These are phyloP conservation scores for Yamadazyma membranifaciens DNA, from an alignment of 1,139 yeast species.

Conservation along the genomic window DNA sequence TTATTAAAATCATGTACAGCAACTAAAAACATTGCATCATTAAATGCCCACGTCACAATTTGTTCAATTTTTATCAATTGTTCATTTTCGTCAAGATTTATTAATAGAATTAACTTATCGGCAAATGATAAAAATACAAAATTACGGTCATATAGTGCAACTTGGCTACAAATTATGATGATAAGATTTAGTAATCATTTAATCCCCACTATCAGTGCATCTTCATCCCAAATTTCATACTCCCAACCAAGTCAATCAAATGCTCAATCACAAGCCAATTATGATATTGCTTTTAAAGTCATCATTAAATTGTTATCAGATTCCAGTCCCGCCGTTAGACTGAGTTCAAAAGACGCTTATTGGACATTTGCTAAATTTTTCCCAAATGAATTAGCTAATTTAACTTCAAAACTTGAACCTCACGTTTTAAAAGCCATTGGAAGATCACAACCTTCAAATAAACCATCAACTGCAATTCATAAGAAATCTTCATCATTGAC, in stretches of 20 bases:
- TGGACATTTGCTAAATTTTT: constrained; percentile 60
- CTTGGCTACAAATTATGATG: constrained; percentile 67
- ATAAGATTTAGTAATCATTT: constrained; percentile 34
- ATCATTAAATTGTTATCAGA: constrained; percentile 67
- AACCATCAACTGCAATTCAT: constrained; percentile 1
- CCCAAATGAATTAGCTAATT: constrained; percentile 51
- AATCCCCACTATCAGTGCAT: constrained; percentile 18
- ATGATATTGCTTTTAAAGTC: constrained; percentile 52
- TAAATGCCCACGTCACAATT: constrained; percentile 69
- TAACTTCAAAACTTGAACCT: constrained; percentile 47
- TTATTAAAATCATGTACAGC: constrained; percentile 67
- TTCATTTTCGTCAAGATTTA: constrained; percentile 50
- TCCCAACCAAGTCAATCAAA: constrained; percentile 28
- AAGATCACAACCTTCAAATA: constrained; percentile 46
- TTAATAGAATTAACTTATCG: constrained; percentile 52
- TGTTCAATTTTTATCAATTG: constrained; percentile 58
- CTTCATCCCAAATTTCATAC: constrained; percentile 4
- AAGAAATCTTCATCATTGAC: constrained; percentile 5
- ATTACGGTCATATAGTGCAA: constrained; percentile 68
- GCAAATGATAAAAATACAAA: constrained; percentile 67
- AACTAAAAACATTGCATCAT: constrained; percentile 77
- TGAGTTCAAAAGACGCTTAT: constrained; percentile 66
- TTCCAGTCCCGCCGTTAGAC: constrained; percentile 80
- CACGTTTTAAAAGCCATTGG: constrained; percentile 38
- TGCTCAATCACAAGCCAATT: constrained; percentile 22